Evolutionary conservation across 116 monocot genomes (phyloP).

Genomic region (Posidonia oceanica): DNA sequence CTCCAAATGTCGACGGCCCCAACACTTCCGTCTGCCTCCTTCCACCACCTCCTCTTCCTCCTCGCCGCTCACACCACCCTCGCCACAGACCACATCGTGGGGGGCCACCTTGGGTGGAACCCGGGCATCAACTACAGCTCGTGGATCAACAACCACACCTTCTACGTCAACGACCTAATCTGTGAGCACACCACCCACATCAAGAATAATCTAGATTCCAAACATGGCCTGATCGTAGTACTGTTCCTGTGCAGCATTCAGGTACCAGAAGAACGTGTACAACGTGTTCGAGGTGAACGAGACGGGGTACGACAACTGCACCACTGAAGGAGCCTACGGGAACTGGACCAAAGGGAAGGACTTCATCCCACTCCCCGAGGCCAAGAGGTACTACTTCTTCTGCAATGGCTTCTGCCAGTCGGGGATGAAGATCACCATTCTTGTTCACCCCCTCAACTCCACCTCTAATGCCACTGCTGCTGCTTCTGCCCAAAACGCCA

Average conservation of each 20-base stretch:
- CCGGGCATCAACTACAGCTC: slow-evolving; percentile 77
- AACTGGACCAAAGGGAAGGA: slow-evolving; percentile 99
- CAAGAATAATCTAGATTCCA: neutral
- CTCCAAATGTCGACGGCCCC: too few species aligned
- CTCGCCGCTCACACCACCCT: slow-evolving; percentile 9
- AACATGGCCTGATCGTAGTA: neutral
- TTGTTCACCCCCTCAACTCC: slow-evolving; percentile 26
- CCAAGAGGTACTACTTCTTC: slow-evolving; percentile 77
- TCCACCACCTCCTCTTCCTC: slow-evolving; percentile 9
- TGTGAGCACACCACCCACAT: slow-evolving; percentile 28
- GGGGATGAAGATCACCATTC: slow-evolving; percentile 74
- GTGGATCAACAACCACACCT: slow-evolving; percentile 95
- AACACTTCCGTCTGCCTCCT: neutral
- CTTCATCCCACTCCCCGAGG: slow-evolving; percentile 55
- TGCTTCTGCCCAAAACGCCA: too few species aligned
- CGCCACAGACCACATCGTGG: slow-evolving; percentile 96
- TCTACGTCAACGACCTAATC: slow-evolving; percentile 73
- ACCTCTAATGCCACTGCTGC: too few species aligned
- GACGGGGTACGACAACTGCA: slow-evolving; percentile 97
- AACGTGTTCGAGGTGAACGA: slow-evolving; percentile 91
- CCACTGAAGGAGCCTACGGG: slow-evolving; percentile 54
- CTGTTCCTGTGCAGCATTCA: slow-evolving; percentile 43
- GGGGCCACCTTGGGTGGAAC: slow-evolving; percentile 84
- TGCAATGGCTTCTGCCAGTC: slow-evolving; percentile 56
- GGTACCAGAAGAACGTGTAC: slow-evolving; percentile 82